A percentile compares a stretch with the other conserved stretches of the same genome.
phyloP scores from a whole-genome alignment of 1,284 basidiomycete genomes.

The Fomitopsis palustris region DNA sequence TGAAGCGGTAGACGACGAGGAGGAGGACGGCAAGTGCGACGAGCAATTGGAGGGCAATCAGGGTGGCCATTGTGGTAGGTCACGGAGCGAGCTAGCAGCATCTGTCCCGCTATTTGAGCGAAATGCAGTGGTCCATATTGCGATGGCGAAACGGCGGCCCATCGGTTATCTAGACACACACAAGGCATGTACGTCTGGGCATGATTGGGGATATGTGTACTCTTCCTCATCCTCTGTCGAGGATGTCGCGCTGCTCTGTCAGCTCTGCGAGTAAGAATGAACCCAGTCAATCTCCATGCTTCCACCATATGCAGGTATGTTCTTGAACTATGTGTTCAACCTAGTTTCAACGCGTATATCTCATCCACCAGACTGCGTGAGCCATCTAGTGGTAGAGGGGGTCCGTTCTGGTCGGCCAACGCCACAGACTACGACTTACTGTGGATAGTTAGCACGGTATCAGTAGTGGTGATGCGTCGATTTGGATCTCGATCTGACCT shows the following conservation, averaged over 20 bases:
- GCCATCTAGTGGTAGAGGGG: constrained; percentile 16
- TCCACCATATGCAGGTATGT: no score
- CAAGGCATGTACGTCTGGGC: no score
- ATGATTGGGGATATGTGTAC: no score
- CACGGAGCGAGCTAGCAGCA: constrained; percentile 4
- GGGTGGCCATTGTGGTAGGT: constrained; percentile 12
- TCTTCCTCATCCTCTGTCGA: no score
- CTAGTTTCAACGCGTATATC: neutral
- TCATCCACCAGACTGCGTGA: neutral
- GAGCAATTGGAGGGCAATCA: constrained; percentile 11
- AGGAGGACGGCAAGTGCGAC: constrained; percentile 3
- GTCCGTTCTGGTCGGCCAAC: neutral
- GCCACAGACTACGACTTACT: neutral
- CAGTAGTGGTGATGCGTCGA: neutral
- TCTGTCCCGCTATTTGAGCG: neutral
- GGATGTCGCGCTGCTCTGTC: no score
- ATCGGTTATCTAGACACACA: neutral
- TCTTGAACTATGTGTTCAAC: no score
- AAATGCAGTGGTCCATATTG: neutral
- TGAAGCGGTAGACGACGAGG: constrained; percentile 23
- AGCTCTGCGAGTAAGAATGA: no score
- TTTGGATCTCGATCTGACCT: neutral
- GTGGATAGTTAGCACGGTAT: neutral
- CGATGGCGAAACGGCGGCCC: neutral
- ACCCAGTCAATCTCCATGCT: no score